Evolutionary conservation across 1,139 yeast species (phyloP).

Genomic region (Martiniozyma asiatica): DNA sequence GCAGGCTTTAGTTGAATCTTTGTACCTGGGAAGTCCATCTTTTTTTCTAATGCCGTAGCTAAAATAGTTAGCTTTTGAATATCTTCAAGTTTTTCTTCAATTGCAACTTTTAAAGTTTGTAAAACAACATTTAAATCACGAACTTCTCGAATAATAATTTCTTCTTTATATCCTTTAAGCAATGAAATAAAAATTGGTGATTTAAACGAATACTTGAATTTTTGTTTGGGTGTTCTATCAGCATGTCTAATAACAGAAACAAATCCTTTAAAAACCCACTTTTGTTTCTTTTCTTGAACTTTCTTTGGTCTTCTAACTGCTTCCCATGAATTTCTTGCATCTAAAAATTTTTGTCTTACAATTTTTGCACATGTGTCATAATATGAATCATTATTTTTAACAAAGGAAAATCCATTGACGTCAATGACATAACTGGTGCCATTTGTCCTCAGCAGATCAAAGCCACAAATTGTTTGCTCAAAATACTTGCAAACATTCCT

Average conservation of each 20-base stretch:
- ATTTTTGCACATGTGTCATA: slow-evolving; percentile 78
- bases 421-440: slow-evolving; percentile 91
- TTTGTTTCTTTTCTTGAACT: slow-evolving; percentile 61
- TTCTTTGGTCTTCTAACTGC: slow-evolving; percentile 7
- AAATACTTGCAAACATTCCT: slow-evolving; percentile 60
- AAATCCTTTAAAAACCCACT: slow-evolving; percentile 93
- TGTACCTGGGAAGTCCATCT: slow-evolving; percentile 87
- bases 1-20: slow-evolving; percentile 93
- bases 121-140: slow-evolving; percentile 77
- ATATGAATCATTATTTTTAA: slow-evolving; percentile 79
- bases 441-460: slow-evolving; percentile 80
- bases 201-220: slow-evolving; percentile 88
- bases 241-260: slow-evolving; percentile 93
- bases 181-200: slow-evolving; percentile 78
- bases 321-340: slow-evolving; percentile 32
- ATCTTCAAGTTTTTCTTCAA: slow-evolving; percentile 70
- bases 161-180: slow-evolving; percentile 89
- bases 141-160: slow-evolving; percentile 86
- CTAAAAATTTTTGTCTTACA: slow-evolving; percentile 57
- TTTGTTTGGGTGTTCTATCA: slow-evolving; percentile 98
- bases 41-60: slow-evolving; percentile 76
- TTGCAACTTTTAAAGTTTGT: slow-evolving; percentile 74
- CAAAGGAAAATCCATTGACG: slow-evolving; percentile 96
- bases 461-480: slow-evolving; percentile 96
- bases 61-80: slow-evolving; percentile 62